Percentiles rank a stretch among this genome's conserved stretches.
phyloP scores from a whole-genome alignment of 495 filamentous ascomycete species.

The Beverwykella pulmonaria region DNA sequence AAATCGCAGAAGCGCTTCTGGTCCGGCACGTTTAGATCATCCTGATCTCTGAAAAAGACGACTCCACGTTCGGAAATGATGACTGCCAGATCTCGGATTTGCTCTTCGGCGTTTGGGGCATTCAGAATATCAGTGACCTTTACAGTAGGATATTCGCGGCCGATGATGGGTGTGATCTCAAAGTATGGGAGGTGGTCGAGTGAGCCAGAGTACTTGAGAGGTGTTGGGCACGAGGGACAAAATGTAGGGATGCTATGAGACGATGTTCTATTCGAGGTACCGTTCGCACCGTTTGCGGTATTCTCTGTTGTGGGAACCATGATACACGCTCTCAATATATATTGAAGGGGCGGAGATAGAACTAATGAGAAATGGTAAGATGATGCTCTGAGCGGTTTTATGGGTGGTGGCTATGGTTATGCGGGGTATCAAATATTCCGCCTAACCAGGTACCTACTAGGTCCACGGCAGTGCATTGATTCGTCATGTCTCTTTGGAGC shows the following conservation, averaged over 20 bases:
- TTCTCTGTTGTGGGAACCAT: constrained; percentile 18
- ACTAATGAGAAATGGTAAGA: no score
- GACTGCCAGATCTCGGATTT: constrained; percentile 35
- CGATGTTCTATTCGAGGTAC: constrained; percentile 14
- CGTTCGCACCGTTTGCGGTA: background rate
- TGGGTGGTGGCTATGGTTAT: background rate
- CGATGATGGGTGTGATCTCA: constrained; percentile 37
- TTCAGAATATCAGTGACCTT: constrained; percentile 26
- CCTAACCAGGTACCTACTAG: background rate
- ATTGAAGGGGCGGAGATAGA: no score
- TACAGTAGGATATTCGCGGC: constrained; percentile 29
- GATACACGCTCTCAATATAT: background rate
- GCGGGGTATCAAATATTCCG: background rate
- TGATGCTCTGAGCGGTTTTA: no score
- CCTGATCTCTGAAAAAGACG: constrained; percentile 47
- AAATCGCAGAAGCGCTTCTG: constrained; percentile 49
- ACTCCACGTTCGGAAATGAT: constrained; percentile 39
- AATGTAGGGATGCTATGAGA: constrained; percentile 19
- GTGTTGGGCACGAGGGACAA: constrained; percentile 24
- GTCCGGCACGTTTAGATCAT: constrained; percentile 47
- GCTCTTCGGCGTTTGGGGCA: constrained; percentile 24
- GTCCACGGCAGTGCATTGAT: no score
- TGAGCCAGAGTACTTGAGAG: constrained; percentile 32
- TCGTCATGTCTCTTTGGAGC: no score
- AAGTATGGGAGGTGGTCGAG: constrained; percentile 31